Conservation (phyloP, 2,329 filamentous ascomycete genomes). For the Exophiala dermatitidis region DNA sequence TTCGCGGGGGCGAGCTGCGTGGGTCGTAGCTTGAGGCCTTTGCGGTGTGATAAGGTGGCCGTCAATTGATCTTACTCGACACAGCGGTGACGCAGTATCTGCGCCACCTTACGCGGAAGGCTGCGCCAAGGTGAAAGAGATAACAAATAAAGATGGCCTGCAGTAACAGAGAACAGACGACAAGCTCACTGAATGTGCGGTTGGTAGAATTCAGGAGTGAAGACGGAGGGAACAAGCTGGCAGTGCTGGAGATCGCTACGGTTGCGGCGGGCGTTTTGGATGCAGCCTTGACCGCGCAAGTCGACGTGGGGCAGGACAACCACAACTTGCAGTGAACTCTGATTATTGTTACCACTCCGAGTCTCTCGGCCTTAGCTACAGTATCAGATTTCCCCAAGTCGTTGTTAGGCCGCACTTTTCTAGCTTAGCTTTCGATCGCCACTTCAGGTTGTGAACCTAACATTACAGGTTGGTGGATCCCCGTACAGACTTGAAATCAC, state of each 20-base stretch:
- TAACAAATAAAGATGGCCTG: background rate
- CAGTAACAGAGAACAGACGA: background rate
- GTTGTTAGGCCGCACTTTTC: too few relatives aligned
- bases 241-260: background rate
- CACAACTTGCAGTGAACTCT: background rate
- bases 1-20: slow-evolving; percentile 31
- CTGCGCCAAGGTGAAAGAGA: slow-evolving; percentile 18
- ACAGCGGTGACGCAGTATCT: slow-evolving; percentile 21
- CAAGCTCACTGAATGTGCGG: background rate
- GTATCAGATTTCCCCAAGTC: background rate
- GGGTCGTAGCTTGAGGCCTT: slow-evolving; percentile 25
- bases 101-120: slow-evolving; percentile 16
- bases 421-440: too few relatives aligned
- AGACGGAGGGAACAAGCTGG: background rate
- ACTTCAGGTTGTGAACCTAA: too few relatives aligned
- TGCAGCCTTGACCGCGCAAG: slow-evolving; percentile 1
- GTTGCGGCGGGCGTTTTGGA: too few relatives aligned
- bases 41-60: slow-evolving; percentile 16
- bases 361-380: background rate
- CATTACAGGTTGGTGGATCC: too few relatives aligned
- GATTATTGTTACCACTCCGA: background rate
- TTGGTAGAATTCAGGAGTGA: too few relatives aligned
- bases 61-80: slow-evolving; percentile 20
- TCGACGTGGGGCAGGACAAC: background rate
- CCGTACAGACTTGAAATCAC: background rate